Base-by-base conservation (phyloP, 345 rosid genomes). In the Eucalyptus cloeziana region DNA sequence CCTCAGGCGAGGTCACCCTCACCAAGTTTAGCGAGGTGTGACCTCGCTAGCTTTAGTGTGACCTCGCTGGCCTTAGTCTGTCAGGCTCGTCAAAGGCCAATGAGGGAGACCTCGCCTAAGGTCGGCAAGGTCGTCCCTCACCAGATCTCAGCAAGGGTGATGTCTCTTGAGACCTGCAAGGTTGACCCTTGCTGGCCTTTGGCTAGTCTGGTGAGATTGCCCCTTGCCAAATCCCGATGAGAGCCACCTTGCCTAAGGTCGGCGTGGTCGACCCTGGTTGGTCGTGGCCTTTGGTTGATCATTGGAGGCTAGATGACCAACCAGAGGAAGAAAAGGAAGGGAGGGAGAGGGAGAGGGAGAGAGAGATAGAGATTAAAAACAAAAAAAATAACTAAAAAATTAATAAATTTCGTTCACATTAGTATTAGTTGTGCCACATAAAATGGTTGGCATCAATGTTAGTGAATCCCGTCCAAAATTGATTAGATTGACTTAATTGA, bases 391-490 rank as follows among this genome's bases (percentile, higher is more conserved):
- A 56, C 27, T 2, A 24, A 56, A 24, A 56, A 24, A 56, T 56
- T 51, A 51, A 51, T 51, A 51, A 51, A 51, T 17, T 51, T 17
- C 1, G 0, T 56, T 6, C 0, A 56, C 3, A 0, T 58, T 58
- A 58, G 0, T 6, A 25, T 58, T 13, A 5, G 13, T 1, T 1
- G 1, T 24, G n/a, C 0, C n/a, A 25, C 3, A 3, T 25, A 25
- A 1, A 2, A 58, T 1, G n/a, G 3, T 24, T 25, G 13, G 1
- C 64, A 2, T 25, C 64, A 24, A 58, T 5, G 7, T 58, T 0
- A 24, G 3, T 1, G 0, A 58, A 24, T 25, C 0, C 0, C 3
- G 1, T 1, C 0, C 2, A 58, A 58, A 58, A 58, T 58, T 58
- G 7, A 24, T 11, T 1, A 0, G 1, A 58, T 58, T 0, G 13